Evolutionary conservation across 1,284 basidiomycete species (phyloP).

Genomic region (Malassezia caprae): DNA sequence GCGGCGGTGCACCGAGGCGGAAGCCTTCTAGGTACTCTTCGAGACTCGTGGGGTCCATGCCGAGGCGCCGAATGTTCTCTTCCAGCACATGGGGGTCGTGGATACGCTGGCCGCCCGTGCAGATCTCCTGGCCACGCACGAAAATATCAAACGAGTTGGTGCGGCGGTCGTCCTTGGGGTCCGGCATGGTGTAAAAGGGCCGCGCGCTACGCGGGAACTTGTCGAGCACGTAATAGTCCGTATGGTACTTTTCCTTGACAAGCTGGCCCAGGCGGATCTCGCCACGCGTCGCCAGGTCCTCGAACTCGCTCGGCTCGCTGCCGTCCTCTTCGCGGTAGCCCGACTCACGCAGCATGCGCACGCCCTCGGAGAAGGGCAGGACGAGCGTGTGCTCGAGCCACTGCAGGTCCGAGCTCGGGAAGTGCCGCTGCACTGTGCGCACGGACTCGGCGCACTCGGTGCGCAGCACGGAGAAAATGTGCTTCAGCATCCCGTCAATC

Average conservation of each 20-base stretch:
- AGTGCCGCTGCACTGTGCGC: conserved; percentile 29
- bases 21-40: conserved; percentile 46
- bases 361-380: conserved; percentile 74
- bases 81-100: conserved; percentile 37
- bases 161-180: conserved; percentile 52
- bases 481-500: conserved; percentile 42
- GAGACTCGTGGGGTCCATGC: conserved; percentile 29
- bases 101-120: conserved; percentile 47
- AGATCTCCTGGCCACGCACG: conserved; percentile 46
- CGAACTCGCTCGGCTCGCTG: conserved; percentile 30
- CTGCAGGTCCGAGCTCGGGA: conserved; percentile 35
- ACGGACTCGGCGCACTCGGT: conserved; percentile 24
- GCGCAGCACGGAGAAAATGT: conserved; percentile 29
- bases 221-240: conserved; percentile 56
- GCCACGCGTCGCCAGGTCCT: conserved; percentile 58
- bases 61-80: conserved; percentile 28
- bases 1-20: conserved; percentile 41
- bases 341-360: conserved; percentile 56
- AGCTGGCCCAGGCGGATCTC: conserved; percentile 83
- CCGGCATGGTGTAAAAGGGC: conserved; percentile 67
- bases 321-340: conserved; percentile 41
- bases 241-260: conserved; percentile 82
- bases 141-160: conserved; percentile 46
- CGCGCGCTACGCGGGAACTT: conserved; percentile 61
- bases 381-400: conserved; percentile 50